Conservation (phyloP, 2,329 filamentous ascomycete genomes). For the Colletotrichum lindemuthianum region DNA sequence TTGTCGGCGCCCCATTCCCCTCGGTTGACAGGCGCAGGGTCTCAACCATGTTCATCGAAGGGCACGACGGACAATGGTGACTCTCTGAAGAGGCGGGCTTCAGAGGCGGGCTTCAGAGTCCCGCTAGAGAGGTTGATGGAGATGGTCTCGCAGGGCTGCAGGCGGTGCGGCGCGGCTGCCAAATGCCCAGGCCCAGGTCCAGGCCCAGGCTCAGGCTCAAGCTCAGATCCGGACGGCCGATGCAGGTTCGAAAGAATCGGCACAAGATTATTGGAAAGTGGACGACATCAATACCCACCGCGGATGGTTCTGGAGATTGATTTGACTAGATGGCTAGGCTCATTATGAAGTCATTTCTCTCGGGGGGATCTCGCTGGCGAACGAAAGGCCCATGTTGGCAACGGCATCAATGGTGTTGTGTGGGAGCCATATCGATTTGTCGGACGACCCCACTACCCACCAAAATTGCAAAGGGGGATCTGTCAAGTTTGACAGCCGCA, state of each 20-base stretch:
- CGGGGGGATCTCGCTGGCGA: slow-evolving; percentile 7
- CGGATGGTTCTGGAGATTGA: neutral
- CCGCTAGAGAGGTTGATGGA: neutral
- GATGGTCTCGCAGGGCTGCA: slow-evolving; percentile 14
- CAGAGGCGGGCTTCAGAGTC: too few relatives aligned
- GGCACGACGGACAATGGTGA: too few relatives aligned
- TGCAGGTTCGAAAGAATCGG: slow-evolving; percentile 15
- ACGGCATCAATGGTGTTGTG: neutral
- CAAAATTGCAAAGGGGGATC: slow-evolving; percentile 34
- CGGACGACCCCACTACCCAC: slow-evolving; percentile 13
- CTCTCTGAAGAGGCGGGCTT: too few relatives aligned
- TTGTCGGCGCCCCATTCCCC: too few relatives aligned
- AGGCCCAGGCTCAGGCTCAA: slow-evolving; percentile 1
- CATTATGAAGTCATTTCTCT: slow-evolving; percentile 34
- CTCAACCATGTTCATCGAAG: neutral
- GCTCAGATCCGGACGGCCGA: slow-evolving; percentile 13
- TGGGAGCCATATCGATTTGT: slow-evolving; percentile 19
- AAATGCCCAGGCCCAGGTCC: neutral
- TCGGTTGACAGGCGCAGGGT: neutral
- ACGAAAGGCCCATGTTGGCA: slow-evolving; percentile 3
- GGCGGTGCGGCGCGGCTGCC: neutral
- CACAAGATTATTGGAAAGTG: slow-evolving; percentile 21
- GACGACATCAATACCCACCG: slow-evolving; percentile 15
- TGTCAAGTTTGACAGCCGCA: slow-evolving; percentile 37
- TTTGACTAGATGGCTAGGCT: slow-evolving; percentile 30